Conservation (phyloP, 176 grass and related monocot species). For the Aegilops sharonensis region DNA sequence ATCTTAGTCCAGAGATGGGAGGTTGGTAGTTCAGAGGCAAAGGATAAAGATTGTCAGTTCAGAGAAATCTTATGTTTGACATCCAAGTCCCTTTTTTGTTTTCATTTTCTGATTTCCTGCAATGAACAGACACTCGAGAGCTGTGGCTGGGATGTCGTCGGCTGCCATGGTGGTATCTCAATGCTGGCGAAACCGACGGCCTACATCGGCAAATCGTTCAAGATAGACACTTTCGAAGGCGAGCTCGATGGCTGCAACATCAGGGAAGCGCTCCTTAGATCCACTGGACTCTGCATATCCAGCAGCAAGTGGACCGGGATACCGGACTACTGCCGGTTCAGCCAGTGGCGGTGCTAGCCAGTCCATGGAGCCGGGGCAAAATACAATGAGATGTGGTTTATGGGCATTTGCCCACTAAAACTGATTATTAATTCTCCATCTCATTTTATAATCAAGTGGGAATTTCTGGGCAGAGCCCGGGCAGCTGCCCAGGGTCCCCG, state of each 20-base stretch:
- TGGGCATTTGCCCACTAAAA: no score
- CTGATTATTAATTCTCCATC: no score
- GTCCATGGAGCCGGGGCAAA: no score
- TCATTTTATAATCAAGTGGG: no score
- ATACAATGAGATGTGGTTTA: no score
- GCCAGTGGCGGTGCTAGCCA: no score
- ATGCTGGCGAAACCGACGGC: slow-evolving; percentile 68
- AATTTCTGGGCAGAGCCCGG: no score
- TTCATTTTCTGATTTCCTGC: not conserved
- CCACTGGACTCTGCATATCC: not conserved
- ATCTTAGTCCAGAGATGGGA: not conserved
- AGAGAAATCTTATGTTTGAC: not conserved
- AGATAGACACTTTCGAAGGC: slow-evolving; percentile 41
- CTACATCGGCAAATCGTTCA: slow-evolving; percentile 73
- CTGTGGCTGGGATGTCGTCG: not conserved
- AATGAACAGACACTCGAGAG: not conserved
- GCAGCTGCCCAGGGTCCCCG: no score
- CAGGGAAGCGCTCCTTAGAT: not conserved
- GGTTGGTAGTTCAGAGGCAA: not conserved
- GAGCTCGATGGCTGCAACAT: not conserved
- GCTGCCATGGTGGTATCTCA: slow-evolving; percentile 57
- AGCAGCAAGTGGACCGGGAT: slow-evolving; percentile 30
- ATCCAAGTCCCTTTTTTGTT: not conserved
- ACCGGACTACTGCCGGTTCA: slow-evolving; percentile 70
- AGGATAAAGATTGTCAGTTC: not conserved